Conservation (phyloP, 208 protist species). For the Leishmania guyanensis region DNA sequence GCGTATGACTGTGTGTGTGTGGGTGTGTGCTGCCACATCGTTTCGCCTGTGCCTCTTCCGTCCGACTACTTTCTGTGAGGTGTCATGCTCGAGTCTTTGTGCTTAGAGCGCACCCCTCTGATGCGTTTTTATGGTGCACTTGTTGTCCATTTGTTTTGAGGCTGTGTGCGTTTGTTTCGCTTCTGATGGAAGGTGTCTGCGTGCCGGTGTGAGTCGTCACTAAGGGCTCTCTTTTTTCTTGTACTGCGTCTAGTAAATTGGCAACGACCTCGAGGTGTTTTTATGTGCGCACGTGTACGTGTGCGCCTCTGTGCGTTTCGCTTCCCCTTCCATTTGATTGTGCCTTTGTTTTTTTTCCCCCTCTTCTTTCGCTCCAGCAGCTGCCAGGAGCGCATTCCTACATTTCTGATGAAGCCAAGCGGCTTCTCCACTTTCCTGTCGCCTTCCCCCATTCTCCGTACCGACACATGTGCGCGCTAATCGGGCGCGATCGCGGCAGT, state of each 20-base stretch:
- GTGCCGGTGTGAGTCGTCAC: not conserved
- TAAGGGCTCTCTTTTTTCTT: not conserved
- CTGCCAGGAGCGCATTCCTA: not conserved
- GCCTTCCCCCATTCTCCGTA: not conserved
- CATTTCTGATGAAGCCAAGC: not conserved
- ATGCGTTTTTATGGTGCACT: not conserved
- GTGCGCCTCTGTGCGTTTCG: not conserved
- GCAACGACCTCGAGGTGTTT: not conserved
- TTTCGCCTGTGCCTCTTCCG: not conserved
- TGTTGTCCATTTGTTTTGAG: not conserved
- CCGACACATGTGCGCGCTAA: not conserved
- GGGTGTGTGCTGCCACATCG: not conserved
- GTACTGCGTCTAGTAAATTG: not conserved
- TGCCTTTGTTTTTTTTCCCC: not conserved
- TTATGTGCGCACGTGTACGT: not conserved
- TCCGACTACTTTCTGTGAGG: not conserved
- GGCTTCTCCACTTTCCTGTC: not conserved
- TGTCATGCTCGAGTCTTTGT: not conserved
- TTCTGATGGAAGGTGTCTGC: not conserved
- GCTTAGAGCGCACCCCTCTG: not conserved
- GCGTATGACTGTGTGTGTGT: constrained; percentile 16
- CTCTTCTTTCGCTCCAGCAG: not conserved
- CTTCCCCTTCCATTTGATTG: not conserved
- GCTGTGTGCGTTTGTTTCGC: not conserved
- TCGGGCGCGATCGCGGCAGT: not conserved